phyloP scores from a whole-genome alignment of 352 stramenopile species.

The Globisporangium echinulatum region DNA sequence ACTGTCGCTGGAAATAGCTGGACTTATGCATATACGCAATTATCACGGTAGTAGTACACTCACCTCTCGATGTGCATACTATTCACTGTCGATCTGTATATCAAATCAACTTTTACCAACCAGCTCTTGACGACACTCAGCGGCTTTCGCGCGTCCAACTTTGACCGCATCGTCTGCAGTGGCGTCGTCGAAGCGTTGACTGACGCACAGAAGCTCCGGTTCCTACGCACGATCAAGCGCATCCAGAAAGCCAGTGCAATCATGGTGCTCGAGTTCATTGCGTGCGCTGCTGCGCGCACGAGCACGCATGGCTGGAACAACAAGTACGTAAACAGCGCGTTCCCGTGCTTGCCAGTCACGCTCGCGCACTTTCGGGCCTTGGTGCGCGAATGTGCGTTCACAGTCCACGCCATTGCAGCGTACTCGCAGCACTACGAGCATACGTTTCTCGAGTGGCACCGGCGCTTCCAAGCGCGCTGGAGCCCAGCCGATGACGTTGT shows the following conservation, averaged over 20 bases:
- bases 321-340: conserved; percentile 75
- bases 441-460: conserved; percentile 82
- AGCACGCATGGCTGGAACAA: conserved; percentile 76
- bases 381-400: conserved; percentile 47
- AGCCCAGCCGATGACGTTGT: conserved; percentile 16
- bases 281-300: conserved; percentile 53
- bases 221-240: conserved; percentile 59
- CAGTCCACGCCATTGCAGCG: conserved; percentile 47
- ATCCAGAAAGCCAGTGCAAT: conserved; percentile 45
- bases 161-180: conserved; percentile 59
- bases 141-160: conserved; percentile 48
- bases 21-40: background rate
- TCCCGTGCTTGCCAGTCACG: conserved; percentile 51
- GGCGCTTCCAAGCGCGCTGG: conserved; percentile 63
- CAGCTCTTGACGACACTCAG: conserved; percentile 51
- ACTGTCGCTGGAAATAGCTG: background rate
- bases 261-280: conserved; percentile 65
- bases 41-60: background rate
- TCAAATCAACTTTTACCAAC: background rate
- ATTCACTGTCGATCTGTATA: background rate
- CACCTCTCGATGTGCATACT: conserved; percentile 1
- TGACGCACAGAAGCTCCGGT: conserved; percentile 32
- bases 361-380: conserved; percentile 40
- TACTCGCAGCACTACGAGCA: conserved; percentile 80
- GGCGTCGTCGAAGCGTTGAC: conserved; percentile 48